Conservation (phyloP, 1,139 yeast genomes). For the Candida tetrigidarum region DNA sequence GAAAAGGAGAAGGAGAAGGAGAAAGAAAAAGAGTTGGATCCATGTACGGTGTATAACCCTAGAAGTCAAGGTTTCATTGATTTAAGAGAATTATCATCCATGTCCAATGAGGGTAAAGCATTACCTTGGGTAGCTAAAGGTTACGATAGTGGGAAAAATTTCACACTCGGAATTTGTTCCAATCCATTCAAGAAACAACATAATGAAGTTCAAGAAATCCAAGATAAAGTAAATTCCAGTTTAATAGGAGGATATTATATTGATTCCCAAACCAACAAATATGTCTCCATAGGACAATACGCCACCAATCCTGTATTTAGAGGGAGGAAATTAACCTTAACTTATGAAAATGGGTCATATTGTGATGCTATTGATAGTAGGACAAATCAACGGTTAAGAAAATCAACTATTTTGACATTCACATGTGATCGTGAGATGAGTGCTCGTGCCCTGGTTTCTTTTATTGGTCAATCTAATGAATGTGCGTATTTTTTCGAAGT, state of each 20-base stretch:
- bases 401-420: conserved; percentile 72
- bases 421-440: conserved; percentile 80
- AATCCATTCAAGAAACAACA: conserved; percentile 53
- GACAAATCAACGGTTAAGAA: conserved; percentile 50
- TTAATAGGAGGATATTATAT: conserved; percentile 71
- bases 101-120: conserved; percentile 45
- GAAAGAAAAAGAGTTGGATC: conserved; percentile 31
- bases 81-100: conserved; percentile 52
- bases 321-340: conserved; percentile 72
- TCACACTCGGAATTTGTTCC: conserved; percentile 80
- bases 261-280: conserved; percentile 51
- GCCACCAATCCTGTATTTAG: conserved; percentile 64
- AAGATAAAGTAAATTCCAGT: conserved; percentile 49
- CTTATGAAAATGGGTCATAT: conserved; percentile 72
- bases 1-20: conserved; percentile 13
- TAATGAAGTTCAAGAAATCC: conserved; percentile 32
- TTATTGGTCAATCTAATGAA: conserved; percentile 71
- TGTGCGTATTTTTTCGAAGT: conserved; percentile 88
- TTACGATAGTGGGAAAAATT: conserved; percentile 71
- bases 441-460: conserved; percentile 68
- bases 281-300: conserved; percentile 69
- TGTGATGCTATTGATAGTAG: conserved; percentile 49
- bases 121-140: conserved; percentile 73
- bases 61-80: conserved; percentile 58
- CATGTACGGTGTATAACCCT: conserved; percentile 61